Base-by-base conservation (phyloP, 257 asterid species). In the Marsdenia floribunda region DNA sequence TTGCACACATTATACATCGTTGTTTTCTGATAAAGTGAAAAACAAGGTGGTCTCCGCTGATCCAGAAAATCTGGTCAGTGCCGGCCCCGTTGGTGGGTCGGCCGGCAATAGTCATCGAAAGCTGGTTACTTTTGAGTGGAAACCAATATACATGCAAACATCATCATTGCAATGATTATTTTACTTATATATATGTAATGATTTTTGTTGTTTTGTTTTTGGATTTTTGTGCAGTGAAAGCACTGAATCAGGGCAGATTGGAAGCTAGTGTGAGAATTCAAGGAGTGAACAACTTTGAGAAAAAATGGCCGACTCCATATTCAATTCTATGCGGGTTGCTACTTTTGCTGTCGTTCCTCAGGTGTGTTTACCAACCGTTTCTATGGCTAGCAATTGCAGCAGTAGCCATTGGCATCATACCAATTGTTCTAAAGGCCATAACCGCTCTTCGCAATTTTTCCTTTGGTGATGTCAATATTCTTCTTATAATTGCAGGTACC, bases 251-350 rank as follows among this genome's bases (percentile, higher is more conserved):
- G 70, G 96, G 94, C 47, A 85, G 94, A 26, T 26, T 93, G 68
- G 98, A 93, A 73, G 97, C 98, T 2, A 88, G 85, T 35, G 38
- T 91, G 0, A 81, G 87, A 71, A 83, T 76, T 10, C 40, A 81
- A 0, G 97, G 96, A 15, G 71, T 38, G 49, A 77, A 72, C 15
- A 83, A 60, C 60, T 83, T 72, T 72, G 69, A 82, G 77, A 86
- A 85, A 78, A 91, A 82, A 81, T 91, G 93, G 94, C 97, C 98
- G 3, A 91, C 88, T 63, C 93, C 91, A 11, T 93, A 82, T 57
- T 86, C 94, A 21, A 47, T 93, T 61, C 85, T 74, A 2, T 57
- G 96, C 57, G 98, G 97, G 0, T 37, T 73, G 6, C 80, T 90
- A 35, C 96, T 93, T 68, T 24, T 75, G 18, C 53, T 90, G 0